Conservation (phyloP, 306 rosid genomes). For the Datisca glomerata region DNA sequence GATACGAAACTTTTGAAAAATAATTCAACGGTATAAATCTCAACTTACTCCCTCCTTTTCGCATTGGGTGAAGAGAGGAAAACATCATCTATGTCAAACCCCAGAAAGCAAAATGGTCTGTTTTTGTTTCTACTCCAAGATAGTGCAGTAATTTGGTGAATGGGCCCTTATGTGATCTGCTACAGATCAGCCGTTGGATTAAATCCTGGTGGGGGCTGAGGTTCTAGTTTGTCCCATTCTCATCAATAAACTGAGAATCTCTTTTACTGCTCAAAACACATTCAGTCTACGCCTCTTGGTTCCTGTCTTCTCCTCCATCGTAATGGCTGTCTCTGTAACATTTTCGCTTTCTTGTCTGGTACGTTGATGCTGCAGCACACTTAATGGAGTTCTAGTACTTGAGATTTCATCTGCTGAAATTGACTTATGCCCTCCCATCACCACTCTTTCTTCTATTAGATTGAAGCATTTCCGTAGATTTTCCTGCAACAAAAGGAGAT, state of each 20-base stretch:
- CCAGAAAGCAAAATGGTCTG: no score
- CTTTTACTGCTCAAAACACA: slow-evolving; percentile 8
- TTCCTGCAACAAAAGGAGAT: slow-evolving; percentile 29
- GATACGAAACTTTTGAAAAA: no score
- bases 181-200: background rate
- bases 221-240: background rate
- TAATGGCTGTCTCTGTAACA: background rate
- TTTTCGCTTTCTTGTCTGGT: slow-evolving; percentile 12
- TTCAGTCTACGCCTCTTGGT: slow-evolving; percentile 30
- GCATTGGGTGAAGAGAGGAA: no score
- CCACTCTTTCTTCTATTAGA: slow-evolving; percentile 29
- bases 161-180: no score
- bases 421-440: slow-evolving; percentile 17
- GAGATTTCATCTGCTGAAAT: slow-evolving; percentile 15
- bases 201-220: background rate
- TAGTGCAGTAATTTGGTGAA: no score
- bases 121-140: no score
- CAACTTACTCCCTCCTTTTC: no score
- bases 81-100: no score
- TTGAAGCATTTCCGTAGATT: slow-evolving; percentile 30
- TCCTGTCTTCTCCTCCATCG: slow-evolving; percentile 17
- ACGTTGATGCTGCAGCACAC: slow-evolving; percentile 21
- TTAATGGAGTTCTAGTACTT: slow-evolving; percentile 32
- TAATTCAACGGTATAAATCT: no score
- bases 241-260: background rate